Base-by-base conservation (phyloP, 768 basidiomycete genomes). In the Lactarius vividus region DNA sequence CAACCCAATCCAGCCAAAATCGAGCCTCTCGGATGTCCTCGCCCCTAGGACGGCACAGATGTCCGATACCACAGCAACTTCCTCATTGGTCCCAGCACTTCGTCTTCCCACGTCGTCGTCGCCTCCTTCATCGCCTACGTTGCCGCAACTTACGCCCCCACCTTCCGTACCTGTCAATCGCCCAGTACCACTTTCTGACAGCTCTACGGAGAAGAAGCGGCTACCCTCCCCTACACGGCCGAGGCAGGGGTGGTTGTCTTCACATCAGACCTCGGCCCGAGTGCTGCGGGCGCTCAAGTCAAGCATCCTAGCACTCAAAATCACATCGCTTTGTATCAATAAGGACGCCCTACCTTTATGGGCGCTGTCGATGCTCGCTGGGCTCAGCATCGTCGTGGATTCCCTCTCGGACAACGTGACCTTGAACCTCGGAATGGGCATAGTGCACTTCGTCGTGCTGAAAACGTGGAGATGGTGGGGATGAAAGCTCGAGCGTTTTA, bases 331-430 rank as follows among this genome's bases (percentile, higher is more conserved):
- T 39, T 79, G 76, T 66, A 63, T 69, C 49, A 40, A 67, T 20
- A 63, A 60, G 13, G 56, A 66, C 0, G 71, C 62, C 15, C 59
- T 72, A 8, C 74, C 74, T 42, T 71, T 73, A 2, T 61, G 73
- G 31, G 59, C 76, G 4, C 55, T 76, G 60, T 73, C 64, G 0
- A 61, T 71, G 16, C 72, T 80, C 44, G 73, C 77, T 9, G 67
- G 71, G 1, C 75, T 80, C 1, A 82, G 82, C 2, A 70, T 84
- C 31, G 63, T 74, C 33, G 85, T 75, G 26, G 84, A 85, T 74
- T 82, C 80, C 15, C 75, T 81, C 73, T 79, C 78, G 29, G 82
- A 83, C 55, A 73, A 72, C 26, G 65, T 82, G 11, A 62, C 69
- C 59, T 70, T 77, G 18, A 81, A 82, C 0, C 44, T 79, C 1